Percentiles rank a stretch among this genome's conserved stretches.
Evolutionary conservation across 2,329 filamentous ascomycete genomes (phyloP).

Genomic region (Tolypocladium guangdongense): DNA sequence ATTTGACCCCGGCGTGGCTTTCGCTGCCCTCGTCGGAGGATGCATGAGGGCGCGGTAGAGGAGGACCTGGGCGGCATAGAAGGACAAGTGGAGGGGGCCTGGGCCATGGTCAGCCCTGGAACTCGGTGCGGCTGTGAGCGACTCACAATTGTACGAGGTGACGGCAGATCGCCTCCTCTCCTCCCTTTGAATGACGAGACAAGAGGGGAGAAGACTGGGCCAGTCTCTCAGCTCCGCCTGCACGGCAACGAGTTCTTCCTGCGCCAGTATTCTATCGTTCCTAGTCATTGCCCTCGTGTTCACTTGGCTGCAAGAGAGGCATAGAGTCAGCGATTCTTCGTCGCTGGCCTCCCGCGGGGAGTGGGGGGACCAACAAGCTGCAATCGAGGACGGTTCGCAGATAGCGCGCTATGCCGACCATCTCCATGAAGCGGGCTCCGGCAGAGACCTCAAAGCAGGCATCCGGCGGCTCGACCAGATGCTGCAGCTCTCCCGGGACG

Average conservation of each 20-base stretch:
- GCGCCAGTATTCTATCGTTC: conserved; percentile 8
- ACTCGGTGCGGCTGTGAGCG: too few species aligned
- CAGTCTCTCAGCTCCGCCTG: conserved; percentile 22
- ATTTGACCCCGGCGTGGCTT: conserved; percentile 22
- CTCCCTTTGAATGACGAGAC: conserved; percentile 15
- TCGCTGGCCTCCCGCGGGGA: not conserved
- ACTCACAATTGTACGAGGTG: conserved; percentile 14
- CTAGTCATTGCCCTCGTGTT: conserved; percentile 6
- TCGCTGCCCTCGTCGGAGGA: conserved; percentile 30
- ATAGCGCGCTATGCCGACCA: conserved; percentile 18
- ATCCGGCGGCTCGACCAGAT: conserved; percentile 23
- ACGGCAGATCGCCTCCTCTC: conserved; percentile 4
- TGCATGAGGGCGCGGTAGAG: conserved; percentile 33
- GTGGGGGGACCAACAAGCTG: conserved; percentile 17
- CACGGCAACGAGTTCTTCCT: conserved; percentile 13
- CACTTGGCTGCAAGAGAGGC: conserved; percentile 12
- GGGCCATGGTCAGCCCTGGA: not conserved
- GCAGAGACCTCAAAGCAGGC: conserved; percentile 20
- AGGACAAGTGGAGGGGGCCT: conserved; percentile 30
- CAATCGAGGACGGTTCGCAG: conserved; percentile 21
- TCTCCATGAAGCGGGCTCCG: conserved; percentile 26
- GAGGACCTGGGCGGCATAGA: conserved; percentile 29
- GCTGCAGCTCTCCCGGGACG: conserved; percentile 20
- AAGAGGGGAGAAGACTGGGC: conserved; percentile 24
- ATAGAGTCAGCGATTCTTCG: conserved; percentile 2